Conservation (phyloP, 495 filamentous ascomycete species). For the Elaphomyces granulatus region DNA sequence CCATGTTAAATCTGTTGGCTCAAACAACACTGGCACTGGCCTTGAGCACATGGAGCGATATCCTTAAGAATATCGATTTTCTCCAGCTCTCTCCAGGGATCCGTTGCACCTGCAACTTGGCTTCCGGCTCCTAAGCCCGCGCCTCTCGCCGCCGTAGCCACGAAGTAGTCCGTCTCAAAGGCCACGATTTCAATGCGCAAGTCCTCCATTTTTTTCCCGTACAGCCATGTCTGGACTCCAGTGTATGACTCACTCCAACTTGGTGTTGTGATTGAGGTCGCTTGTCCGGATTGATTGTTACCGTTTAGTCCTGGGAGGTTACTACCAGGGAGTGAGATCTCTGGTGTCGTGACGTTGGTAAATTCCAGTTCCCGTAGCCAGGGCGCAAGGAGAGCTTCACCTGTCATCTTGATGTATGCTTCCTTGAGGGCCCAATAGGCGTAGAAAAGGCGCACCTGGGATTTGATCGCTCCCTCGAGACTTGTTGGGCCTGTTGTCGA, state of each 20-base stretch:
- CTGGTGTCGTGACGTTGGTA: slow-evolving; percentile 43
- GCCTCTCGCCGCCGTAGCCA: slow-evolving; percentile 38
- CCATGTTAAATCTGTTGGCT: too few relatives aligned
- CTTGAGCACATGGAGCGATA: slow-evolving; percentile 19
- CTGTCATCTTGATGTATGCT: slow-evolving; percentile 88
- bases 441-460: slow-evolving; percentile 64
- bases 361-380: slow-evolving; percentile 66
- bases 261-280: slow-evolving; percentile 7
- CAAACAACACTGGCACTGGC: slow-evolving; percentile 15
- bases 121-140: slow-evolving; percentile 14
- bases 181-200: slow-evolving; percentile 46
- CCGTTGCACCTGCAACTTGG: not conserved
- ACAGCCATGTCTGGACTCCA: slow-evolving; percentile 38
- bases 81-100: slow-evolving; percentile 13
- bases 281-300: not conserved
- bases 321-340: slow-evolving; percentile 3
- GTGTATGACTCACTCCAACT: slow-evolving; percentile 38
- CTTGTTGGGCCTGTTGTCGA: slow-evolving; percentile 16
- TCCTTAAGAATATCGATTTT: slow-evolving; percentile 20
- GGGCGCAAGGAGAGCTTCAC: slow-evolving; percentile 66
- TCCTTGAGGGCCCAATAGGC: slow-evolving; percentile 82
- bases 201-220: slow-evolving; percentile 33
- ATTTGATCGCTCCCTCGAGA: slow-evolving; percentile 30
- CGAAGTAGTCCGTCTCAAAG: slow-evolving; percentile 46
- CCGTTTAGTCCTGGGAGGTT: too few relatives aligned